phyloP scores from a whole-genome alignment of 2,329 filamentous ascomycete genomes.

The Basipetospora sp. region DNA sequence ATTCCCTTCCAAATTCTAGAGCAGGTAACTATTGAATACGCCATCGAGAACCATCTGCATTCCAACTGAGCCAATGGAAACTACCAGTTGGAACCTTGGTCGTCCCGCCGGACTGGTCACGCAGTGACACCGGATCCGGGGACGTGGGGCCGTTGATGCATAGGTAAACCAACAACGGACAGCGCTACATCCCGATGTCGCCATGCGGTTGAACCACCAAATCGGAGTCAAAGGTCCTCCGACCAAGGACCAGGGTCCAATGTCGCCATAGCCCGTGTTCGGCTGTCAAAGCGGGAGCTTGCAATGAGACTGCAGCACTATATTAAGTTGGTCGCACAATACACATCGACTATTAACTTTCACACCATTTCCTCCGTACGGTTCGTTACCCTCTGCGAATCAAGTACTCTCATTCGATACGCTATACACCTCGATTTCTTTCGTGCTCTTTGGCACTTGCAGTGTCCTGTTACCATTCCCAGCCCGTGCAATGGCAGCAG shows the following conservation, averaged over 20 bases:
- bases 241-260: background rate
- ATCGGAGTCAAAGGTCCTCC: slow-evolving; percentile 2
- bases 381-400: too few species aligned
- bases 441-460: too few species aligned
- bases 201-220: slow-evolving; percentile 1
- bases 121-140: slow-evolving; percentile 2
- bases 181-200: slow-evolving; percentile 1
- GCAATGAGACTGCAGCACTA: background rate
- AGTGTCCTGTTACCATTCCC: too few species aligned
- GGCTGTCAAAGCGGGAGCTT: too few species aligned
- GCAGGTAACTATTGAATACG: too few species aligned
- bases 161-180: background rate
- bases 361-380: too few species aligned
- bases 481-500: background rate
- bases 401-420: too few species aligned
- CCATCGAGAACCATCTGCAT: too few species aligned
- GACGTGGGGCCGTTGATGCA: slow-evolving; percentile 1
- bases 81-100: background rate
- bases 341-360: too few species aligned
- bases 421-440: background rate
- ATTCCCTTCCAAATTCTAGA: too few species aligned
- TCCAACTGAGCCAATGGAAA: background rate
- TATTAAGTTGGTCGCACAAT: background rate
- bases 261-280: slow-evolving; percentile 2
- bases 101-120: background rate